These are phyloP conservation scores for Pichia cactophila DNA, from an alignment of 1,139 yeast genomes.

Conservation along the genomic window DNA sequence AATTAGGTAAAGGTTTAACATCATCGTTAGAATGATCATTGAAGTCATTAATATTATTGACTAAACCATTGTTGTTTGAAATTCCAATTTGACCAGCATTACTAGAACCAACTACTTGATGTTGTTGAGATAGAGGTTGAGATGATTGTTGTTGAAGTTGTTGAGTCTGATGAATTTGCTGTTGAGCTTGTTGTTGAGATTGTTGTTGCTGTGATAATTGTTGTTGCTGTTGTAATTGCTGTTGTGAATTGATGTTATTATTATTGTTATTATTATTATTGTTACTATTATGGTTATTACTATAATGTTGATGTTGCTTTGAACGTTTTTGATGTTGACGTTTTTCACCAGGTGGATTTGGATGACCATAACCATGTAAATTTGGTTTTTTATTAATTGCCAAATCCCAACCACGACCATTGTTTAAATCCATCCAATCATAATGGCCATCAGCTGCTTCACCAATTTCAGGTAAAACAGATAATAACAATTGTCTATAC, in stretches of 20 bases:
- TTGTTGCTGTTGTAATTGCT: slow-evolving; percentile 12
- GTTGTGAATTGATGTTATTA: neutral
- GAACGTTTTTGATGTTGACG: slow-evolving; percentile 41
- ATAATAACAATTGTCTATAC: slow-evolving; percentile 55
- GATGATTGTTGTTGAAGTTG: neutral
- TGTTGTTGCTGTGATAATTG: slow-evolving; percentile 17
- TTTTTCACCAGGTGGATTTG: slow-evolving; percentile 56
- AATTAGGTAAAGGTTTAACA: slow-evolving; percentile 27
- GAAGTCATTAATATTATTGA: slow-evolving; percentile 3
- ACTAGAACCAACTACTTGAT: slow-evolving; percentile 2
- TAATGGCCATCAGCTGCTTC: slow-evolving; percentile 58
- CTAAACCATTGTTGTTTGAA: slow-evolving; percentile 1
- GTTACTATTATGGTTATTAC: slow-evolving; percentile 8
- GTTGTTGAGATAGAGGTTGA: slow-evolving; percentile 7
- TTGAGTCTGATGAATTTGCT: slow-evolving; percentile 3
- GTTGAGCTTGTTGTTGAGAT: slow-evolving; percentile 10
- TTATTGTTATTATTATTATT: slow-evolving; percentile 12
- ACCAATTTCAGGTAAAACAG: slow-evolving; percentile 53
- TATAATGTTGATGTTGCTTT: slow-evolving; percentile 16
- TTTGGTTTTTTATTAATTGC: slow-evolving; percentile 72
- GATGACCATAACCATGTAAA: slow-evolving; percentile 72
- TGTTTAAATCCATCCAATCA: slow-evolving; percentile 80
- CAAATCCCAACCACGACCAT: slow-evolving; percentile 80
- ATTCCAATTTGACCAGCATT: slow-evolving; percentile 8
- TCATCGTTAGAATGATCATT: slow-evolving; percentile 8